Base-by-base conservation (phyloP, 2,329 filamentous ascomycete genomes). In the Colletotrichum destructivum region DNA sequence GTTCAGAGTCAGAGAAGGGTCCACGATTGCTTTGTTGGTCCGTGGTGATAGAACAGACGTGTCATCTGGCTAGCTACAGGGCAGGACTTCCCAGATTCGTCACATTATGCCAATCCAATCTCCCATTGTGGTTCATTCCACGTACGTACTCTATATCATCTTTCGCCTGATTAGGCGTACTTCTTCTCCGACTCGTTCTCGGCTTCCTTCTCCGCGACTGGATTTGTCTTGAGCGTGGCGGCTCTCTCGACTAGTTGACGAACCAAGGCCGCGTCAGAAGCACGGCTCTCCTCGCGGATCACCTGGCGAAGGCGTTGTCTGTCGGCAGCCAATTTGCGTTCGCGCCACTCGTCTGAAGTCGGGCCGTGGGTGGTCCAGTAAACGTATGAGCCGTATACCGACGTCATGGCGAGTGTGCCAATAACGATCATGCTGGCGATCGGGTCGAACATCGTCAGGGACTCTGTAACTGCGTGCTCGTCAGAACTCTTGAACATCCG, bases 1-100 rank as follows among this genome's bases (percentile, higher is more conserved):
- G 86, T 90, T 78, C 75, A 78, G 66, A 79, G 90, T 75, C 75
- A 81, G 73, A 85, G 89, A 74, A 85, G 90, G 69, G 74, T 81
- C 86, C 7, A 85, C 88, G 18, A 84, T 91, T 40, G 89, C 88
- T 0, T 79, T 91, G 8, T 78, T 91, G 1, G 85, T 91, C 16
- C 88, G 85, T 75, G 88, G 70, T 6, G 61, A 72, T 23, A 63
- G 7, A 35, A 23, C 16, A 11, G 49, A 5, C 11, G 1, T 13
- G 12, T 40, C 31, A 0, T 51, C 46, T 11, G n/a, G 4, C 44
- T 49, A 62, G 44, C 11, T 16, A 15, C 15, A 13, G 9, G 26
- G 13, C 23, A 49, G 1, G 44, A 4, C 12, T 6, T 23, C 3
- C 3, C 18, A 9, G n/a, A 31, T 47, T 5, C 44, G 21, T 40